Base-by-base conservation (phyloP, 352 stramenopile species). In the Phytophthora litchii region DNA sequence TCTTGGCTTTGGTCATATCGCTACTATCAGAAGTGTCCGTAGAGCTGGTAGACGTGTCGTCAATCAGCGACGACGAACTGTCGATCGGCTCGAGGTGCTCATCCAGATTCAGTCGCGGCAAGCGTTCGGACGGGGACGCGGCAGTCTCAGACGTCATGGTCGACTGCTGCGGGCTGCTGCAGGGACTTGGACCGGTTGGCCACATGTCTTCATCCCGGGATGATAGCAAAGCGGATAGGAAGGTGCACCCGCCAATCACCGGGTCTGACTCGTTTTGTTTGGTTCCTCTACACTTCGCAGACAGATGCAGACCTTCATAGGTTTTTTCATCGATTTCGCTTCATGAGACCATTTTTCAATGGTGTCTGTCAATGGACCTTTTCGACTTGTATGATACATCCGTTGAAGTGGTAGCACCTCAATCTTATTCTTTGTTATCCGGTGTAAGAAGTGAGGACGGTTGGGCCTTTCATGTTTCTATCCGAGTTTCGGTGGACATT, bases 191-290 rank as follows among this genome's bases (percentile, higher is more conserved):
- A 40, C 42, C 38, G 19, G 12, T 41, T 35, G 34, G 25, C 42
- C 57, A 60, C 48, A 60, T 67, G 51, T 32, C 40, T 20, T 49
- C 53, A 51, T 27, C 25, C 34, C 34, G 3, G n/a, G 21, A 60
- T 50, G 60, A 64, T 64, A 64, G 49, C 44, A 58, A 64, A 49
- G 38, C 49, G 44, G 60, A 69, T 60, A 65, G 47, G 47, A 62
- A 54, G 32, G 9, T 17, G 44, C 44, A 41, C 9, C 23, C 17
- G 20, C 54, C 54, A 62, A 56, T 62, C 54, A 62, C 16, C 25
- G 44, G 10, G 14, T 55, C 54, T 56, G 54, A 27, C 29, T 41
- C 19, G 25, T 43, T 55, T n/a, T n/a, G 23, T n/a, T 3, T 25
- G 25, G 43, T 36, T 25, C 43, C 23, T 50, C 43, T 31, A 46